Evolutionary conservation across 2,329 filamentous ascomycete species (phyloP).

Genomic region (Hymenoscyphus linearis): DNA sequence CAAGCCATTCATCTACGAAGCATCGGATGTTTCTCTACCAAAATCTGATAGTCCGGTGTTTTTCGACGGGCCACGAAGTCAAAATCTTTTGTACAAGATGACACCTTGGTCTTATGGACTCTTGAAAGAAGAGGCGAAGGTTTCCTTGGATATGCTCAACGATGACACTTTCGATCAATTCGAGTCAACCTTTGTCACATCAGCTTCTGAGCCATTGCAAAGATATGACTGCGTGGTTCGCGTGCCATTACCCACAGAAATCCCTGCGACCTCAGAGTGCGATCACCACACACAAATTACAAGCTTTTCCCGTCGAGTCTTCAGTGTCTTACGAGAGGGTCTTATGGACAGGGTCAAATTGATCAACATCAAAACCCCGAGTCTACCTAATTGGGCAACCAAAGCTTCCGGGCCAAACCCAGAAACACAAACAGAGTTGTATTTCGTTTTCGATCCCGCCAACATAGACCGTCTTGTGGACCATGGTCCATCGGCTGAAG

Average conservation of each 20-base stretch:
- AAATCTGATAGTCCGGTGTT: conserved; percentile 58
- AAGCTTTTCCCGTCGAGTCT: conserved; percentile 49
- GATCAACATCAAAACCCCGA: conserved; percentile 51
- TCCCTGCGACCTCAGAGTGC: conserved; percentile 13
- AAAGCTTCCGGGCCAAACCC: conserved; percentile 34
- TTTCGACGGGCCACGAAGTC: conserved; percentile 66
- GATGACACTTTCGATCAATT: conserved; percentile 75
- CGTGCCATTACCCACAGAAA: conserved; percentile 13
- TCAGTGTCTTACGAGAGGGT: conserved; percentile 62
- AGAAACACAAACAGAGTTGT: conserved; percentile 49
- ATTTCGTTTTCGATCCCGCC: conserved; percentile 65
- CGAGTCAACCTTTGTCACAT: conserved; percentile 73
- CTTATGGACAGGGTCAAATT: conserved; percentile 69
- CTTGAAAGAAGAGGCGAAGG: conserved; percentile 68
- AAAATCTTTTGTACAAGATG: conserved; percentile 92
- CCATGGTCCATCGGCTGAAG: conserved; percentile 79
- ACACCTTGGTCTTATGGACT: conserved; percentile 72
- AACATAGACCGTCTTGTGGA: conserved; percentile 76
- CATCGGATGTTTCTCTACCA: conserved; percentile 37
- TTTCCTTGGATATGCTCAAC: conserved; percentile 69
- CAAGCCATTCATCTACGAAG: conserved; percentile 52
- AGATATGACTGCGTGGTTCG: conserved; percentile 47
- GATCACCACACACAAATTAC: conserved; percentile 25
- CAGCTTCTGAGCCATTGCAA: conserved; percentile 48
- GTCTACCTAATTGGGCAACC: conserved; percentile 41